Evolutionary conservation across 352 stramenopile genomes (phyloP).

Genomic region (Achlya hypogyna): DNA sequence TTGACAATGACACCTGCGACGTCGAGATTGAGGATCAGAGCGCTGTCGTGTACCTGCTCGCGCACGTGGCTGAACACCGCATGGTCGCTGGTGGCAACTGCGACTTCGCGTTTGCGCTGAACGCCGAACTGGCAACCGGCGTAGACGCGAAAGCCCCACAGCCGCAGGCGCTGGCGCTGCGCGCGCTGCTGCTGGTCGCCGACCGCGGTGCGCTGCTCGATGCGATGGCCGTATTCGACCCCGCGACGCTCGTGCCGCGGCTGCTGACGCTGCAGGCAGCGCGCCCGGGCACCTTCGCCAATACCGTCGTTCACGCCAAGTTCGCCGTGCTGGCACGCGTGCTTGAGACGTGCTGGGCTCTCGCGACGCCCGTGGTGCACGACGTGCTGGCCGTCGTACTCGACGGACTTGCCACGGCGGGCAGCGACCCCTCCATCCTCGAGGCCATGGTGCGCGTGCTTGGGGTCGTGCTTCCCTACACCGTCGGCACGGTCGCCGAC

Average conservation of each 20-base stretch:
- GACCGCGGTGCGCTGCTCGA: not conserved
- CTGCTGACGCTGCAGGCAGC: not conserved
- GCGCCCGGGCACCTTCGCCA: not conserved
- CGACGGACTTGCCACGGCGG: conserved; percentile 40
- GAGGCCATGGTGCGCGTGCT: conserved; percentile 63
- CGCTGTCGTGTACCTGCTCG: not conserved
- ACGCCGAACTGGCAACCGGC: not conserved
- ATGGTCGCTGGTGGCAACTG: conserved; percentile 2
- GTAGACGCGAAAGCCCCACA: not conserved
- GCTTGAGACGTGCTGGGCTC: conserved; percentile 39
- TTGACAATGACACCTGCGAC: not conserved
- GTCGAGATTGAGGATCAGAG: not conserved
- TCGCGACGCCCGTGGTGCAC: conserved; percentile 33
- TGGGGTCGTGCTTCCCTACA: conserved; percentile 30
- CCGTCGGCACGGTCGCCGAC: not conserved
- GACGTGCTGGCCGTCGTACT: conserved; percentile 35
- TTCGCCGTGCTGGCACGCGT: conserved; percentile 22
- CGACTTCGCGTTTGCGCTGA: not conserved
- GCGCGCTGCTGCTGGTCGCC: not conserved
- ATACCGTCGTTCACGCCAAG: conserved; percentile 4
- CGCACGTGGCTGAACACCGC: not conserved
- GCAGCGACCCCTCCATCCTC: conserved; percentile 45
- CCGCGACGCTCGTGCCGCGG: conserved; percentile 1
- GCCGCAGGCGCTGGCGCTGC: conserved; percentile 15
- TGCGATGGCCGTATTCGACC: conserved; percentile 6